Conservation (phyloP, 2,329 filamentous ascomycete genomes). For the Sphaerulina populicola region DNA sequence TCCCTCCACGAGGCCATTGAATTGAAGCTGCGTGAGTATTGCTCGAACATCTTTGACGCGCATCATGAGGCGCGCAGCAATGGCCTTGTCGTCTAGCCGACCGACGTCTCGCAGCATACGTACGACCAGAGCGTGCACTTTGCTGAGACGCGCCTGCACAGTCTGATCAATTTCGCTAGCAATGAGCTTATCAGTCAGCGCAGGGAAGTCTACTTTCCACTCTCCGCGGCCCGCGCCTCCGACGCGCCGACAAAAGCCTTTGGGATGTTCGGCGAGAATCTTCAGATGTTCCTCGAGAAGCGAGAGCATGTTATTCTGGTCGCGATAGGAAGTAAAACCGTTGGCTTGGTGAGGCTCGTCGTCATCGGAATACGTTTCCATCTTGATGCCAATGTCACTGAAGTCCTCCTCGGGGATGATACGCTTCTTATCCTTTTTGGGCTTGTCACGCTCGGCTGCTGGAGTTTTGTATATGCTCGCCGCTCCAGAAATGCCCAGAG, state of each 20-base stretch:
- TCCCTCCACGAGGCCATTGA: slow-evolving; percentile 76
- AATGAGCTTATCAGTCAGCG: slow-evolving; percentile 60
- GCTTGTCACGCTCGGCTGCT: slow-evolving; percentile 25
- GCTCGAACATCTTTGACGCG: slow-evolving; percentile 76
- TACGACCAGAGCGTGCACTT: slow-evolving; percentile 69
- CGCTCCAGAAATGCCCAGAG: slow-evolving; percentile 22
- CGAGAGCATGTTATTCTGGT: slow-evolving; percentile 40
- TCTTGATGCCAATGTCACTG: slow-evolving; percentile 27
- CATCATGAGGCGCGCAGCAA: slow-evolving; percentile 73
- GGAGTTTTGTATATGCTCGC: slow-evolving; percentile 17
- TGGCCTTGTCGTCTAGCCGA: slow-evolving; percentile 87
- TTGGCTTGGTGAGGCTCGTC: slow-evolving; percentile 22
- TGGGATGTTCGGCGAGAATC: slow-evolving; percentile 60
- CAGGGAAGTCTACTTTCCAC: slow-evolving; percentile 78
- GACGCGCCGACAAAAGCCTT: slow-evolving; percentile 60
- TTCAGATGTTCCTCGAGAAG: slow-evolving; percentile 66
- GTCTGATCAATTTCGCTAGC: slow-evolving; percentile 74
- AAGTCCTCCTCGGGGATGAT: slow-evolving; percentile 20
- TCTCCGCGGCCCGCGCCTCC: slow-evolving; percentile 56
- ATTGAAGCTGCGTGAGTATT: slow-evolving; percentile 76
- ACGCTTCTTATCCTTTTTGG: slow-evolving; percentile 19
- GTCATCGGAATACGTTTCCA: slow-evolving; percentile 23
- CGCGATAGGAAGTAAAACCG: slow-evolving; percentile 28
- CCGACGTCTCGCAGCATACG: slow-evolving; percentile 79
- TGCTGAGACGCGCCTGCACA: slow-evolving; percentile 68